Evolutionary conservation across 1,284 basidiomycete species (phyloP).

Genomic region (Trametes pubescens): DNA sequence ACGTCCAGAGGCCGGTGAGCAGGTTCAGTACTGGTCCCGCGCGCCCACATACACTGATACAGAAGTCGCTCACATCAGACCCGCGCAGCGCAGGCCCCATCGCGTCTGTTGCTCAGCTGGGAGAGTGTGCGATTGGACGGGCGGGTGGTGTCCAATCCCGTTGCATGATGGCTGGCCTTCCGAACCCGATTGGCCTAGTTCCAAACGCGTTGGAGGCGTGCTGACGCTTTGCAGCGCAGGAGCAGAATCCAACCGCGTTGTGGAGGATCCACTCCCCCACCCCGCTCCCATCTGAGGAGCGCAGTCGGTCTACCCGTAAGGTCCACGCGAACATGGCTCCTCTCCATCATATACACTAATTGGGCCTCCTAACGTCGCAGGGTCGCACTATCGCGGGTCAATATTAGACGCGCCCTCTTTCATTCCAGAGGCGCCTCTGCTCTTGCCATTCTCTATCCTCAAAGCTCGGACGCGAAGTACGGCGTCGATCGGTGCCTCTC

Average conservation of each 20-base stretch:
- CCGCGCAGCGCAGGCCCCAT: not conserved
- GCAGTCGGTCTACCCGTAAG: not conserved
- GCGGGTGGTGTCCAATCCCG: not conserved
- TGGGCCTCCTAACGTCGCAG: not conserved
- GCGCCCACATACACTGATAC: too few relatives aligned
- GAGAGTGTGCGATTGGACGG: too few relatives aligned
- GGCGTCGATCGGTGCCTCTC: not conserved
- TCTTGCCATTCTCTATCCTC: not conserved
- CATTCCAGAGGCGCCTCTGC: not conserved
- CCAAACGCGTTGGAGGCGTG: not conserved
- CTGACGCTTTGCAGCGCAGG: not conserved
- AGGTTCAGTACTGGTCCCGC: not conserved
- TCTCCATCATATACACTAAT: not conserved
- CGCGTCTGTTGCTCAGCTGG: too few relatives aligned
- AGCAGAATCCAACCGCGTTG: not conserved
- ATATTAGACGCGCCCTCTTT: slow-evolving; percentile 11
- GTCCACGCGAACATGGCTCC: not conserved
- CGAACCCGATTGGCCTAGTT: not conserved
- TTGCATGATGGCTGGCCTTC: not conserved
- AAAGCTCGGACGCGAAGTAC: not conserved
- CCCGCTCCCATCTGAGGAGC: not conserved
- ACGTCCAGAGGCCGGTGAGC: not conserved
- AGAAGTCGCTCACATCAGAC: too few relatives aligned
- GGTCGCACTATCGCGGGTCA: slow-evolving; percentile 3
- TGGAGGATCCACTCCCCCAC: not conserved